These are phyloP conservation scores for Pythium folliculosum DNA, from an alignment of 352 stramenopile species.

Conservation along the genomic window DNA sequence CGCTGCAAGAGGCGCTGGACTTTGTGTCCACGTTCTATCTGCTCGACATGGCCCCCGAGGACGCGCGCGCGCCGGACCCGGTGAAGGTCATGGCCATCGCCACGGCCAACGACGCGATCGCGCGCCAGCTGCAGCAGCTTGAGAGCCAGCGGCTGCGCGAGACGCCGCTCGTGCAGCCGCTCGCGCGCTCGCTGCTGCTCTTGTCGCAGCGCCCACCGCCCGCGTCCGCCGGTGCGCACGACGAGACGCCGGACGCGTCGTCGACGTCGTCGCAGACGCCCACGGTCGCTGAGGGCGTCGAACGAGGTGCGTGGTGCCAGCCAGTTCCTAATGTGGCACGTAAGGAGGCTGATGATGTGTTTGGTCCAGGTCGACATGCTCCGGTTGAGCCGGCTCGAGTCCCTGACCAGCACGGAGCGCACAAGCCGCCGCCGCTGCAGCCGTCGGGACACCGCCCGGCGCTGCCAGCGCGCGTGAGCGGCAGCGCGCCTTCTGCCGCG, in stretches of 20 bases:
- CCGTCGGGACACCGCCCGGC: too few species aligned
- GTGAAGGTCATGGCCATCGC: slow-evolving; percentile 21
- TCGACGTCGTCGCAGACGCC: background rate
- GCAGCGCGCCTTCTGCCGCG: too few species aligned
- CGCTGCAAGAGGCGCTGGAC: slow-evolving; percentile 29
- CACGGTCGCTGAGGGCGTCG: too few species aligned
- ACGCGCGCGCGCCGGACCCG: background rate
- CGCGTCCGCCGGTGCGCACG: background rate
- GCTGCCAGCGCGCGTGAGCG: too few species aligned
- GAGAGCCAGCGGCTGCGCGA: slow-evolving; percentile 14
- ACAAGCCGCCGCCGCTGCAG: too few species aligned
- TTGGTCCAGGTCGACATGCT: too few species aligned
- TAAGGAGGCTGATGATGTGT: too few species aligned
- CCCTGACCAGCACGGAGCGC: too few species aligned
- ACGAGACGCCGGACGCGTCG: background rate
- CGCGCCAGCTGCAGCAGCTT: slow-evolving; percentile 19
- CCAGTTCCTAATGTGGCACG: too few species aligned
- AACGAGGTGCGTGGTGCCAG: background rate
- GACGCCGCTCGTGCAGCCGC: slow-evolving; percentile 2
- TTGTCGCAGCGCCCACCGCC: slow-evolving; percentile 13
- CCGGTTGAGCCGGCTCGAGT: too few species aligned
- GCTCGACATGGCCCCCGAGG: slow-evolving; percentile 26
- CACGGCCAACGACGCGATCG: slow-evolving; percentile 12
- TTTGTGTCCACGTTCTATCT: slow-evolving; percentile 42
- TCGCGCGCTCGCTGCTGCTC: slow-evolving; percentile 14